Conservation (phyloP, 352 stramenopile genomes). For the Globisporangium spinosum region DNA sequence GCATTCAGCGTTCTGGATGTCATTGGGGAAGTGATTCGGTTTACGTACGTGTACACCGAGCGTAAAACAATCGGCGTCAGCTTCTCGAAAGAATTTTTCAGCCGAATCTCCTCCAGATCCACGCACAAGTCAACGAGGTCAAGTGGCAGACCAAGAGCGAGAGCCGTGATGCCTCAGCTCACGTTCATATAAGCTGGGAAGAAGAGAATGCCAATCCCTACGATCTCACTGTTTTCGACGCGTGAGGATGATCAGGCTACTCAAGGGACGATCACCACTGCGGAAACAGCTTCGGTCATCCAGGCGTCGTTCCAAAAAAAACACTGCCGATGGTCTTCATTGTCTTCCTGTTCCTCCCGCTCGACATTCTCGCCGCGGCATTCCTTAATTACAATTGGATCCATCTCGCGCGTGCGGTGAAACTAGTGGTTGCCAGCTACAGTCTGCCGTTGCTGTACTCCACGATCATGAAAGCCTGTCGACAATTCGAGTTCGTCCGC, state of each 20-base stretch:
- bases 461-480: constrained; percentile 10
- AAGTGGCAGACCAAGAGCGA: neutral
- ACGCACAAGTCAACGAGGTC: neutral
- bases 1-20: constrained; percentile 32
- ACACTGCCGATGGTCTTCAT: constrained; percentile 3
- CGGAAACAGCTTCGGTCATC: constrained; percentile 12
- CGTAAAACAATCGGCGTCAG: constrained; percentile 8
- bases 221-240: constrained; percentile 12
- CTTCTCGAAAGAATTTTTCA: neutral
- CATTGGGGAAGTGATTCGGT: constrained; percentile 23
- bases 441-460: constrained; percentile 10
- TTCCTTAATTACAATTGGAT: constrained; percentile 18
- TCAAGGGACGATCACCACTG: neutral
- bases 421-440: constrained; percentile 10
- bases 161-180: constrained; percentile 10
- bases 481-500: constrained; percentile 13
- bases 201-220: neutral
- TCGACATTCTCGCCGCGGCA: constrained; percentile 13
- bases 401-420: constrained; percentile 18
- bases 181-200: neutral
- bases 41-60: constrained; percentile 14
- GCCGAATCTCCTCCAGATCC: neutral
- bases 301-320: neutral
- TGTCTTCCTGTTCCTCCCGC: constrained; percentile 10
- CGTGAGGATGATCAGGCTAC: constrained; percentile 3